These are phyloP conservation scores for Sporothrix euskadiensis DNA, from an alignment of 2,329 filamentous ascomycete species.

Conservation along the genomic window DNA sequence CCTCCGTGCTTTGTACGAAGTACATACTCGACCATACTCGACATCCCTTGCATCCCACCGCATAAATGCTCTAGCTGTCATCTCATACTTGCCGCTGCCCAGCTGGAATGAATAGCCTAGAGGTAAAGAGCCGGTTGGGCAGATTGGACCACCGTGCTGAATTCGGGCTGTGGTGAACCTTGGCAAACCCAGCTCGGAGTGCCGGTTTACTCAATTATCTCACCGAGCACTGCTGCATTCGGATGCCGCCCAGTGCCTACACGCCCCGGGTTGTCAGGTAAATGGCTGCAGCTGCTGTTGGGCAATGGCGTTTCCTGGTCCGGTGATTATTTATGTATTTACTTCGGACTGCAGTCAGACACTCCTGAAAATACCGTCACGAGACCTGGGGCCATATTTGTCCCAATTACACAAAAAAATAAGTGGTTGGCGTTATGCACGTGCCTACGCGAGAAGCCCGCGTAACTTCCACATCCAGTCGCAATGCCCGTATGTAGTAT, in stretches of 20 bases:
- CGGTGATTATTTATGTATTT: no score
- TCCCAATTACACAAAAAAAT: background rate
- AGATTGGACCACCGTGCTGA: no score
- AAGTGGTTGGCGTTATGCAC: background rate
- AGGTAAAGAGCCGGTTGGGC: background rate
- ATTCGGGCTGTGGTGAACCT: background rate
- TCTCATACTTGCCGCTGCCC: background rate
- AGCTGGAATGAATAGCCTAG: background rate
- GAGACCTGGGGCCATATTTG: background rate
- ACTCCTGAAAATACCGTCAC: background rate
- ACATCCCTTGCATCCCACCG: background rate
- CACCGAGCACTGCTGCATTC: background rate
- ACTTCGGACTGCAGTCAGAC: no score
- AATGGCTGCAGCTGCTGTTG: background rate
- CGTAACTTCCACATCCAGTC: no score
- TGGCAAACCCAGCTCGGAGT: background rate
- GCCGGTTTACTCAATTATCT: constrained; percentile 1
- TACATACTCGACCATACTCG: background rate
- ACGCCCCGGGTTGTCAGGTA: background rate
- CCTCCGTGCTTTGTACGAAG: background rate
- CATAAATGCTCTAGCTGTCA: background rate
- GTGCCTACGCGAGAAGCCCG: background rate
- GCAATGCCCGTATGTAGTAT: no score
- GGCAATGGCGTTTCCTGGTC: background rate
- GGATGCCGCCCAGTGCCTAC: background rate